Conservation (phyloP, 1,139 yeast species). For the Martiniozyma asiatica region DNA sequence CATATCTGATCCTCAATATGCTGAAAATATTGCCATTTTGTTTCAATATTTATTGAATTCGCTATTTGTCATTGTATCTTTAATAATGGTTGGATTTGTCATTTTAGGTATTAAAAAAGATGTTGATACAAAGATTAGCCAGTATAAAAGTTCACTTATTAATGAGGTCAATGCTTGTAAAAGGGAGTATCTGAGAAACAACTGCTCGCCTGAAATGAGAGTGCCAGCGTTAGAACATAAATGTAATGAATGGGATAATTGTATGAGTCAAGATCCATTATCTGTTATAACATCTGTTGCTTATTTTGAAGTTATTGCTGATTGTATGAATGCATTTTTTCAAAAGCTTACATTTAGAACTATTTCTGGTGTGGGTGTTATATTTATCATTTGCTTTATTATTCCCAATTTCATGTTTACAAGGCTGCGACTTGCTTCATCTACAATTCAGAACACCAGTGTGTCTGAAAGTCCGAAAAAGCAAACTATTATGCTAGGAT, state of each 20-base stretch:
- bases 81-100: slow-evolving; percentile 36
- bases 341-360: slow-evolving; percentile 18
- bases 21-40: slow-evolving; percentile 58
- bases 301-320: slow-evolving; percentile 22
- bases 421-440: slow-evolving; percentile 13
- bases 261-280: slow-evolving; percentile 81
- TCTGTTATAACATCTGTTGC: slow-evolving; percentile 35
- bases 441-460: slow-evolving; percentile 13
- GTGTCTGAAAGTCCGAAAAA: not conserved
- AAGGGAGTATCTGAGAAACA: slow-evolving; percentile 57
- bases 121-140: slow-evolving; percentile 55
- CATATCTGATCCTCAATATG: slow-evolving; percentile 39
- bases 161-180: slow-evolving; percentile 64
- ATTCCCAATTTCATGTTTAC: slow-evolving; percentile 19
- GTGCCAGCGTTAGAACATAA: slow-evolving; percentile 67
- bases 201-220: slow-evolving; percentile 45
- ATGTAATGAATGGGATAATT: slow-evolving; percentile 67
- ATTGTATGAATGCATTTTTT: slow-evolving; percentile 22
- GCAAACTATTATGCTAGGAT: not conserved
- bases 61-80: slow-evolving; percentile 35
- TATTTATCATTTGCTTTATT: slow-evolving; percentile 14
- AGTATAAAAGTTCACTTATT: slow-evolving; percentile 45
- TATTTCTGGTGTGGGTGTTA: slow-evolving; percentile 12
- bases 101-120: slow-evolving; percentile 52
- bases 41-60: slow-evolving; percentile 61